Evolutionary conservation across 345 rosid species (phyloP).

Genomic region (Moricandia moricandioides): DNA sequence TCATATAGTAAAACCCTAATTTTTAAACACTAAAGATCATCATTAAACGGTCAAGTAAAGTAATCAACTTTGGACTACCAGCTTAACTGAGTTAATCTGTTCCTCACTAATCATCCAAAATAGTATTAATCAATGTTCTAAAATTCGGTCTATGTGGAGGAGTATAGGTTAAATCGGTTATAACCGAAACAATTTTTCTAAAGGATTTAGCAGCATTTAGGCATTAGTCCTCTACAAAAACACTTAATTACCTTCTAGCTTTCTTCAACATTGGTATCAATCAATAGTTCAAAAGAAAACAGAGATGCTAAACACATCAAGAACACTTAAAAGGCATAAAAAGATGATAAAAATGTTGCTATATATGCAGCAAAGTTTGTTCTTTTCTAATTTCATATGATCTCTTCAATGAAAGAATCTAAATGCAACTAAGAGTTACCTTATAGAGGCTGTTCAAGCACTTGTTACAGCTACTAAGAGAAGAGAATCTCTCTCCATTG

Average conservation of each 20-base stretch:
- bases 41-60: background rate
- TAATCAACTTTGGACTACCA: constrained; percentile 6
- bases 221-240: no score
- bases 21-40: constrained; percentile 4
- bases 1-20: constrained; percentile 14
- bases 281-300: background rate
- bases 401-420: background rate
- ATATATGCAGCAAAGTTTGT: background rate
- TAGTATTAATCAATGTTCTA: no score
- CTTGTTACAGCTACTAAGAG: constrained; percentile 72
- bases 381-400: background rate
- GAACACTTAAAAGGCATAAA: background rate
- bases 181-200: no score
- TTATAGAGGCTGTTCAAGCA: constrained; percentile 68
- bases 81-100: background rate
- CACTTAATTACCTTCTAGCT: no score
- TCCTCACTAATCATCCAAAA: background rate
- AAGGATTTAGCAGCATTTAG: no score
- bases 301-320: constrained; percentile 1
- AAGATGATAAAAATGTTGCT: background rate
- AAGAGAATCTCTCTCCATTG: constrained; percentile 52
- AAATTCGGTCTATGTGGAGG: no score
- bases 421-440: constrained; percentile 22
- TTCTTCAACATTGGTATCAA: background rate
- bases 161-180: no score